These are phyloP conservation scores for Falciphora oryzae DNA, from an alignment of 2,329 filamentous ascomycete species.

Conservation along the genomic window DNA sequence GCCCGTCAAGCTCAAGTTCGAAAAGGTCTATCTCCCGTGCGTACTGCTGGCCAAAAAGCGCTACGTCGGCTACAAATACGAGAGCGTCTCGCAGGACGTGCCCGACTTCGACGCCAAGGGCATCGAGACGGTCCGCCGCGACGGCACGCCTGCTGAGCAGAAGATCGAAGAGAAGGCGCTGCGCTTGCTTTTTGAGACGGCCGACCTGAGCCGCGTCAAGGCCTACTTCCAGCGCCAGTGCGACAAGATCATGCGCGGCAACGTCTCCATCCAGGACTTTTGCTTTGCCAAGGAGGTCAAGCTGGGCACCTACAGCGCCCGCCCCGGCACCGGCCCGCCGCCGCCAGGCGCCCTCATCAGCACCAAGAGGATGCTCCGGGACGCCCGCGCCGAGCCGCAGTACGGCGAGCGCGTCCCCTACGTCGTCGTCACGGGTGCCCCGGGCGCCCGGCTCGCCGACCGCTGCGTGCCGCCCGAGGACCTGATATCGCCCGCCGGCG, in stretches of 20 bases:
- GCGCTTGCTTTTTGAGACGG: constrained; percentile 82
- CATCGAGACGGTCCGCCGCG: constrained; percentile 92
- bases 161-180: constrained; percentile 93
- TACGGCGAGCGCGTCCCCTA: constrained; percentile 95
- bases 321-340: constrained; percentile 51
- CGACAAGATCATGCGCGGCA: constrained; percentile 83
- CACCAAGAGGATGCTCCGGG: constrained; percentile 77
- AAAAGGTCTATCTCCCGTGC: constrained; percentile 97
- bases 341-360: constrained; percentile 88
- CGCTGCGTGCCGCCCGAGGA: constrained; percentile 85
- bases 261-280: constrained; percentile 89
- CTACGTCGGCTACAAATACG: constrained; percentile 97
- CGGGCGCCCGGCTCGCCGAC: constrained; percentile 79
- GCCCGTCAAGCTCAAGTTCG: constrained; percentile 93
- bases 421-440: constrained; percentile 83
- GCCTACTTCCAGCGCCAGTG: constrained; percentile 86
- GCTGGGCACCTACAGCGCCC: constrained; percentile 80
- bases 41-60: constrained; percentile 93
- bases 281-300: constrained; percentile 92
- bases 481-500: constrained; percentile 57
- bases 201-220: constrained; percentile 85
- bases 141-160: constrained; percentile 91
- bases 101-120: constrained; percentile 97
- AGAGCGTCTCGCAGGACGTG: constrained; percentile 64
- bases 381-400: constrained; percentile 82